Conservation (phyloP, 2,329 filamentous ascomycete species). For the Madurella fahalii region DNA sequence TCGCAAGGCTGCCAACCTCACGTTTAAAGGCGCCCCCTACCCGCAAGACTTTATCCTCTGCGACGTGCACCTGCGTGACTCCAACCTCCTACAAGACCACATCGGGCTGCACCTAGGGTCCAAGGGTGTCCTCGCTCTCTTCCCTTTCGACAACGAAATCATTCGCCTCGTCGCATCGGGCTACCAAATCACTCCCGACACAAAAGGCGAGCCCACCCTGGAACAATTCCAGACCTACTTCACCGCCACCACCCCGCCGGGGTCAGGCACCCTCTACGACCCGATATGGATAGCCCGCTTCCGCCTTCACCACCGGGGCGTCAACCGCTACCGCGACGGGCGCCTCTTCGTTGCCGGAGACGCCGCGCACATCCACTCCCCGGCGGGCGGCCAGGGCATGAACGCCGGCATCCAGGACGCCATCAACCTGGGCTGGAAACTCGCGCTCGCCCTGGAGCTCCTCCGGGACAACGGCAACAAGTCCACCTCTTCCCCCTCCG, state of each 20-base stretch:
- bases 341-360: slow-evolving; percentile 54
- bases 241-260: slow-evolving; percentile 26
- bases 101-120: slow-evolving; percentile 25
- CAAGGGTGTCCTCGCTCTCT: slow-evolving; percentile 34
- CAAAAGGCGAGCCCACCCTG: slow-evolving; percentile 25
- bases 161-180: slow-evolving; percentile 29
- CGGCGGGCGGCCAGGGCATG: slow-evolving; percentile 54
- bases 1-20: slow-evolving; percentile 35
- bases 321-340: slow-evolving; percentile 40
- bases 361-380: slow-evolving; percentile 53
- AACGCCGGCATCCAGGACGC: slow-evolving; percentile 54
- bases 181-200: slow-evolving; percentile 1
- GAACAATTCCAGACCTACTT: slow-evolving; percentile 33
- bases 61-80: slow-evolving; percentile 31
- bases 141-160: slow-evolving; percentile 30
- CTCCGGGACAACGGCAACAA: neutral
- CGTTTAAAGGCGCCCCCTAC: slow-evolving; percentile 41
- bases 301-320: slow-evolving; percentile 41
- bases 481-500: neutral
- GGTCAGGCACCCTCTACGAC: slow-evolving; percentile 28
- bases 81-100: slow-evolving; percentile 23
- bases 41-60: slow-evolving; percentile 42
- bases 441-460: slow-evolving; percentile 35
- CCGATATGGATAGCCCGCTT: slow-evolving; percentile 43
- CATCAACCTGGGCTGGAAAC: slow-evolving; percentile 53